phyloP scores from a whole-genome alignment of 2,329 filamentous ascomycete genomes.

The Trichoderma sp. region DNA sequence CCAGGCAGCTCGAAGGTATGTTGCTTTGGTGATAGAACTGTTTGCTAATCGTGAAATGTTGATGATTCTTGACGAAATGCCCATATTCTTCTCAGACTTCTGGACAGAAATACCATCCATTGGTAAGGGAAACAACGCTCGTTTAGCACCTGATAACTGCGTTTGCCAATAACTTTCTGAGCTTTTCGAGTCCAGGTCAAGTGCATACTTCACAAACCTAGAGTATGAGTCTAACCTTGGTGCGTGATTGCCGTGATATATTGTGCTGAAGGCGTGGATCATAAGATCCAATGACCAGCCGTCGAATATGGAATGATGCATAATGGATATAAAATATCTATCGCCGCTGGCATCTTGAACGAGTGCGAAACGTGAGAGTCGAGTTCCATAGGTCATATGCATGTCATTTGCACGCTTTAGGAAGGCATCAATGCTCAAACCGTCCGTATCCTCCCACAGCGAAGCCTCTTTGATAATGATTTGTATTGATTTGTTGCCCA shows the following conservation, averaged over 20 bases:
- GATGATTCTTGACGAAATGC: not conserved
- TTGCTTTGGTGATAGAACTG: conserved; percentile 11
- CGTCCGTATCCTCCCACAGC: not conserved
- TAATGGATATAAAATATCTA: not conserved
- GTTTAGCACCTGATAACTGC: conserved; percentile 24
- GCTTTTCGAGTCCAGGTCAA: not conserved
- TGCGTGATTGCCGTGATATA: not conserved
- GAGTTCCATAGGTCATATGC: conserved; percentile 2
- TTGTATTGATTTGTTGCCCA: not conserved
- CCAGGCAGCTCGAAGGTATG: conserved; percentile 22
- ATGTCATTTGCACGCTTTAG: not conserved
- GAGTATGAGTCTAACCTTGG: not conserved
- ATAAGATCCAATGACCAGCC: conserved; percentile 15
- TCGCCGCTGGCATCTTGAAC: not conserved
- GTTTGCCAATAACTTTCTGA: conserved; percentile 25
- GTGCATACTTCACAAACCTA: conserved; percentile 12
- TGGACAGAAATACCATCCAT: not conserved
- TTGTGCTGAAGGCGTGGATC: not conserved
- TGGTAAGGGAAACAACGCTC: not conserved
- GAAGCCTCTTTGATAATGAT: not conserved
- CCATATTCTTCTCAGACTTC: not conserved
- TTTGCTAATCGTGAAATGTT: not conserved
- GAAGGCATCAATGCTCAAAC: not conserved
- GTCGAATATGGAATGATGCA: conserved; percentile 19
- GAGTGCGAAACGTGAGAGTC: not conserved